phyloP scores from a whole-genome alignment of 768 basidiomycete species.

The Rickenella mellea region DNA sequence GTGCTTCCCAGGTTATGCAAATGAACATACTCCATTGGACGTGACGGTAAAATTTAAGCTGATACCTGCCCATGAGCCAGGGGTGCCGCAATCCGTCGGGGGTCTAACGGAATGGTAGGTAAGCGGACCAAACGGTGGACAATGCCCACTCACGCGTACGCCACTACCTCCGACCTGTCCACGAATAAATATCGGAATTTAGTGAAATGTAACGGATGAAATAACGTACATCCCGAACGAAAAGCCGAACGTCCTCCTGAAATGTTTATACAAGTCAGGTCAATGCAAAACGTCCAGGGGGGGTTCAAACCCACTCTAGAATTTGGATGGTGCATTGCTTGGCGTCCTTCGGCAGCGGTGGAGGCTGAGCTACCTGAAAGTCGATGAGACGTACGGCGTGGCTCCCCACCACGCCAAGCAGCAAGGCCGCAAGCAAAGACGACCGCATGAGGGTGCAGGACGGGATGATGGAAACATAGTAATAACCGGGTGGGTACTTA shows the following conservation, averaged over 20 bases:
- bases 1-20: background rate
- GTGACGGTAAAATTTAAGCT: conserved; percentile 72
- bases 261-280: background rate
- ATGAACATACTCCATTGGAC: conserved; percentile 41
- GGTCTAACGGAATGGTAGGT: conserved; percentile 32
- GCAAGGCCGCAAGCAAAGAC: conserved; percentile 7
- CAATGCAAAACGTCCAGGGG: background rate
- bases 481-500: too few species aligned
- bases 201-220: background rate
- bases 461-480: conserved; percentile 3
- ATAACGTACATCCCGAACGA: conserved; percentile 55
- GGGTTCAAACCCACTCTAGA: conserved; percentile 37
- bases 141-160: conserved; percentile 38
- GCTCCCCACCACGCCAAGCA: conserved; percentile 9
- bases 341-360: conserved; percentile 49
- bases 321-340: conserved; percentile 58
- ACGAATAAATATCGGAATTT: background rate
- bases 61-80: conserved; percentile 67
- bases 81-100: conserved; percentile 58
- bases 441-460: conserved; percentile 17
- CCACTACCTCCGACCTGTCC: conserved; percentile 51
- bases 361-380: conserved; percentile 71
- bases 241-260: conserved; percentile 61
- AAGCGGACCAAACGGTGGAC: background rate
- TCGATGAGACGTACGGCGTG: conserved; percentile 29